These are phyloP conservation scores for Sugiyamaella smithiae DNA, from an alignment of 805 yeast species.

Conservation along the genomic window DNA sequence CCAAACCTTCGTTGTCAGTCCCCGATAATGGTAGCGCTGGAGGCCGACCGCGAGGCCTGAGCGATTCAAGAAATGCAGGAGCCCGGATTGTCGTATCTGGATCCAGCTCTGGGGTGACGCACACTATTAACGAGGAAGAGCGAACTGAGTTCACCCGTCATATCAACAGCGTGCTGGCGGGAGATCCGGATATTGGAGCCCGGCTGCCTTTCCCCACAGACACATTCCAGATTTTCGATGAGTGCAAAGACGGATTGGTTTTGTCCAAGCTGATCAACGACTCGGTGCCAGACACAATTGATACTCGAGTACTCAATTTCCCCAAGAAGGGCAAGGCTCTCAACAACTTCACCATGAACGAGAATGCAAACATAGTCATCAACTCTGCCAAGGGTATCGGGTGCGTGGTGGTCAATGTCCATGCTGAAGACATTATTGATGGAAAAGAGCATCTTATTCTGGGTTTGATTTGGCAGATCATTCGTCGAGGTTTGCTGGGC, in stretches of 20 bases:
- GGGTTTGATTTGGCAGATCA: slow-evolving; percentile 97
- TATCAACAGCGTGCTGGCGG: slow-evolving; percentile 86
- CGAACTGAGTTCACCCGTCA: slow-evolving; percentile 94
- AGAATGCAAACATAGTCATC: slow-evolving; percentile 95
- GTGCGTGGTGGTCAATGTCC: slow-evolving; percentile 96
- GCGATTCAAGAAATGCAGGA: slow-evolving; percentile 7
- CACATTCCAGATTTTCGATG: slow-evolving; percentile 93
- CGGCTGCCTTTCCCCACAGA: slow-evolving; percentile 91
- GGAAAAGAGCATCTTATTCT: slow-evolving; percentile 94
- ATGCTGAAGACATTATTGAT: slow-evolving; percentile 93
- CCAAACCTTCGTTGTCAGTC: slow-evolving; percentile 6
- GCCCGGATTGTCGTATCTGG: slow-evolving; percentile 70
- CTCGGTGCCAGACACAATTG: slow-evolving; percentile 97
- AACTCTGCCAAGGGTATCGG: slow-evolving; percentile 99
- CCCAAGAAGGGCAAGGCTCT: slow-evolving; percentile 78
- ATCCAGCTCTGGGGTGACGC: slow-evolving; percentile 86
- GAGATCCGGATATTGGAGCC: slow-evolving; percentile 79
- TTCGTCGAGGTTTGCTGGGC: slow-evolving; percentile 89
- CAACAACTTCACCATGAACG: slow-evolving; percentile 93
- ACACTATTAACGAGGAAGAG: slow-evolving; percentile 96
- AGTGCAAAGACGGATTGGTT: slow-evolving; percentile 92
- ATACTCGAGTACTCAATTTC: slow-evolving; percentile 90
- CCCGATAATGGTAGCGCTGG: slow-evolving; percentile 6
- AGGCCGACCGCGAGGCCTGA: slow-evolving; percentile 10
- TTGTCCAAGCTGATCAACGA: slow-evolving; percentile 92